These are phyloP conservation scores for Tylopilus plumbeoviolaceoides DNA, from an alignment of 768 basidiomycete genomes.

Conservation along the genomic window DNA sequence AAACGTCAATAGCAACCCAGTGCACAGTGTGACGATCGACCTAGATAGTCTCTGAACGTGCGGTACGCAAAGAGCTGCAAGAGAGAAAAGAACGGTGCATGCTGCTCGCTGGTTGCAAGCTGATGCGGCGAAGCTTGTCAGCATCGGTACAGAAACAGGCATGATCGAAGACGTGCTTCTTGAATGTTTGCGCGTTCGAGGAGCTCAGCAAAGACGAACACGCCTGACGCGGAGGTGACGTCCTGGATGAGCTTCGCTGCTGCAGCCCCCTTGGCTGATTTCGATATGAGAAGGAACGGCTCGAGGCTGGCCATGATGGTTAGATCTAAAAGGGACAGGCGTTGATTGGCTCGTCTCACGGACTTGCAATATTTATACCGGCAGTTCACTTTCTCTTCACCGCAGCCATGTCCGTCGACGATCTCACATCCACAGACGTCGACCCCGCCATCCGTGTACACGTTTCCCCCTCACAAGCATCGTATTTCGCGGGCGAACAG, in stretches of 20 bases:
- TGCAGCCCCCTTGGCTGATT: constrained; percentile 87
- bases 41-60: constrained; percentile 78
- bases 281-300: constrained; percentile 88
- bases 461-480: constrained; percentile 77
- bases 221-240: constrained; percentile 83
- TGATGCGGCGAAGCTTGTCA: constrained; percentile 30
- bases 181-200: constrained; percentile 79
- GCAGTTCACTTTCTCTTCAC: background rate
- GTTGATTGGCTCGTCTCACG: background rate
- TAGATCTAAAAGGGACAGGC: no score
- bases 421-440: constrained; percentile 12
- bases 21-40: constrained; percentile 38
- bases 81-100: constrained; percentile 57
- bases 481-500: constrained; percentile 90
- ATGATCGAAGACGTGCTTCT: constrained; percentile 50
- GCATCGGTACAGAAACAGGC: background rate
- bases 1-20: constrained; percentile 1
- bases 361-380: background rate
- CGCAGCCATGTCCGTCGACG: constrained; percentile 18
- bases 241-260: constrained; percentile 87
- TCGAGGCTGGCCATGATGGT: constrained; percentile 55
- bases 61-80: constrained; percentile 89
- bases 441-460: constrained; percentile 62
- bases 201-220: constrained; percentile 90
- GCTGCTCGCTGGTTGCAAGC: constrained; percentile 65